Evolutionary conservation across 306 rosid species (phyloP), one percentile per base, ranked within the genome.

Genomic region (Neltuma alba): DNA sequence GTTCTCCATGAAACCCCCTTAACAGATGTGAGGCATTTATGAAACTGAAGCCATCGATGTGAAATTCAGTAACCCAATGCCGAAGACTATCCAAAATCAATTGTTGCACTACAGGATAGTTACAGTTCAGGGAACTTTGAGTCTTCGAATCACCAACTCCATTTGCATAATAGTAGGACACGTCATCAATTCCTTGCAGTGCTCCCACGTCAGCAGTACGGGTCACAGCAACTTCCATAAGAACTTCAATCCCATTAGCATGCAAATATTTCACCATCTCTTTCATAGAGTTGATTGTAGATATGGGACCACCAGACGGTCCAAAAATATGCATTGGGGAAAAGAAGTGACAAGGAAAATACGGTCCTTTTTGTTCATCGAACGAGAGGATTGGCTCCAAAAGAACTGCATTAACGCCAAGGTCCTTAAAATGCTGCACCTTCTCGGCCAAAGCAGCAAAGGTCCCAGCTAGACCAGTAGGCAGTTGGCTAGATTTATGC

Each of bases 61-160:
- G 99, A 89, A 90, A 92, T 92, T 89, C 98, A 40, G 88, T 87
- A 65, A 89, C 97, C 98, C 98, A 95, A 85, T 91, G 74, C 71
- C 88, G 83, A 80, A 95, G 94, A 76, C 94, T 86, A 78, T 95
- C 98, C 87, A 92, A 79, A 80, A 92, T 72, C 87, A 95, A 48
- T 83, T 85, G 92, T 76, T 89, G 97, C 86, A 90, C 89, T 16
- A 95, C 41, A n/a, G 99, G 94, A 79, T 85, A 82, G 70, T 95
- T 91, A 83, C 98, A 91, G 79, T 86, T 95, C 86, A 94, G 83
- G 83, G 85, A 81, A 76, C 62, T 76, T 41, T 63, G 86, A 36
- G 74, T 69, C 70, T 83, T 82, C 76, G 68, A 83, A 85, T 83
- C 80, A 45, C 33, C 82, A 27, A 62, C 81, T 72, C 80, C 82